A percentile compares a stretch with the other conserved stretches of the same genome.
These are phyloP conservation scores for Botryotinia globosa DNA, from an alignment of 2,329 filamentous ascomycete genomes.

Conservation along the genomic window DNA sequence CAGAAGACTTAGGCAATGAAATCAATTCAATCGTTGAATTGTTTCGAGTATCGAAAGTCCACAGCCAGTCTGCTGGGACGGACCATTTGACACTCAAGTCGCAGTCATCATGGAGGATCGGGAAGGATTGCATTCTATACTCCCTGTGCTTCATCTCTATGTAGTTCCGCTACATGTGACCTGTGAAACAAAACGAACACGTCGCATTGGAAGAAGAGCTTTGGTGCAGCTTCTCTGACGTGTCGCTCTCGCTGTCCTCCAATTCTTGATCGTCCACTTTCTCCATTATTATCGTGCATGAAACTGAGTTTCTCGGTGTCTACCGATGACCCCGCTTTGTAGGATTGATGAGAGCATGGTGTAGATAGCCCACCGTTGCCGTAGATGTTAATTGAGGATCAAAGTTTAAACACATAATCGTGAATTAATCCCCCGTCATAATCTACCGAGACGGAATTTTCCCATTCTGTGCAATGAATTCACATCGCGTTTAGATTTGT, in stretches of 20 bases:
- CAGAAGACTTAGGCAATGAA: neutral
- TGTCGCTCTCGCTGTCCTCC: constrained; percentile 13
- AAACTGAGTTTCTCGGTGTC: constrained; percentile 12
- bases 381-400: neutral
- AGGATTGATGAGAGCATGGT: neutral
- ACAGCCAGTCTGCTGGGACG: neutral
- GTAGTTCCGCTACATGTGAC: neutral
- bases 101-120: neutral
- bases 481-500: neutral
- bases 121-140: neutral
- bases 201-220: neutral
- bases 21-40: neutral
- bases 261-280: constrained; percentile 10
- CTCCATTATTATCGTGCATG: constrained; percentile 14
- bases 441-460: neutral
- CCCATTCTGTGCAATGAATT: neutral
- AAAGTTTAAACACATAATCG: neutral
- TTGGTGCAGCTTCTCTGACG: constrained; percentile 12
- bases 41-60: neutral
- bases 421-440: neutral
- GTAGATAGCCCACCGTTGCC: neutral
- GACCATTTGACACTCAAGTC: neutral
- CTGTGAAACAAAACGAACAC: neutral
- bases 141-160: neutral
- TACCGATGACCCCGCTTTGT: constrained; percentile 6